Evolutionary conservation across 441 rosid genomes (phyloP), one percentile per base, ranked within the genome.

Genomic region (Pelargonium citronellum): DNA sequence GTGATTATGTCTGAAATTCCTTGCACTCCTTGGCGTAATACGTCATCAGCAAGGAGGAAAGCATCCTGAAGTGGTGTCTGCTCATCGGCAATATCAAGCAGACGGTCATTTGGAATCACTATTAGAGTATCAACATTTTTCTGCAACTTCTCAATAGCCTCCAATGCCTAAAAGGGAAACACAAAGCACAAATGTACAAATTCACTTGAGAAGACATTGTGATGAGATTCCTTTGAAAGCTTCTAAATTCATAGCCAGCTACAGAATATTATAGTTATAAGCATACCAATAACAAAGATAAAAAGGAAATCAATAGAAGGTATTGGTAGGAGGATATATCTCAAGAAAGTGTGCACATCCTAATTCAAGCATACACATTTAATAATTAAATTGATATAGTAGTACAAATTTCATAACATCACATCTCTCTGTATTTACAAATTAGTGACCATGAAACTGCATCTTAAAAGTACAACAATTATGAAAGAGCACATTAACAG

Each of bases 1-100:
- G 95, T 94, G 71, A 94, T 94, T 70, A 94, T 94, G 80, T 94
- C 99, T 2, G 99, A 91, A 72, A 94, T 94, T 78, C 99, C 99
- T 79, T 94, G 99, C 66, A 94, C 99, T 22, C 99, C 99, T 81
- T 94, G 99, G 69, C 96, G 94, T 69, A 94, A 79, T 72, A 94
- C 99, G 81, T 94, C 97, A 81, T 91, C 99, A 20, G 97, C 99
- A 53, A 94, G 99, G 74, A 94, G 94, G 81, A 94, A 94, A 61
- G 99, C 99, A 79, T 94, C 99, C 83, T 90, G 99, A 58, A 94
- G 92, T 4, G 96, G 87, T 4, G 96, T 90, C 81, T 94, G 99
- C 85, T 94, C 99, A 83, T 94, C 96, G 68, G 96, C 94, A 81
- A 94, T 88, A 79, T 91, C 97, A 68, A 94, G 91, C 74, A 94